phyloP scores from a whole-genome alignment of 2,329 filamentous ascomycete species.

The Colletotrichum neosansevieriae region DNA sequence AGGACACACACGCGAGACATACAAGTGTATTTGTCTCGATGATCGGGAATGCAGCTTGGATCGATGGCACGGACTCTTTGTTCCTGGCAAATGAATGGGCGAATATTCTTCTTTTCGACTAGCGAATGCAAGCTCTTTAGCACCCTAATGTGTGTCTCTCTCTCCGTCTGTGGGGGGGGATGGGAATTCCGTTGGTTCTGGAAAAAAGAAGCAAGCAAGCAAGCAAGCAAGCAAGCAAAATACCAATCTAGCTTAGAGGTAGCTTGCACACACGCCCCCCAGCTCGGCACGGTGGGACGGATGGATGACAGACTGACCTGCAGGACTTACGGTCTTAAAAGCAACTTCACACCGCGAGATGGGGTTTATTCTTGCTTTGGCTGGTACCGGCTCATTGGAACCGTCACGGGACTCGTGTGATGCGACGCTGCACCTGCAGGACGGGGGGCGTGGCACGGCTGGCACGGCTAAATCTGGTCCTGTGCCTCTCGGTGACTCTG shows the following conservation, averaged over 20 bases:
- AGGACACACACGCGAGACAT: conserved; percentile 5
- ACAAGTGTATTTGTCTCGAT: conserved; percentile 8
- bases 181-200: neutral
- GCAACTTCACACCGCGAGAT: conserved; percentile 11
- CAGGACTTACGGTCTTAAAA: neutral
- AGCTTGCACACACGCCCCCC: conserved; percentile 2
- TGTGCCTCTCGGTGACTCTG: conserved; percentile 13
- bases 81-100: neutral
- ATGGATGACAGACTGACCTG: neutral
- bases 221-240: neutral
- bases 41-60: conserved; percentile 21
- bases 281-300: conserved; percentile 1
- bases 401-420: conserved; percentile 32
- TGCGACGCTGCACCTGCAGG: conserved; percentile 37
- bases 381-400: conserved; percentile 31
- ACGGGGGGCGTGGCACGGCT: conserved; percentile 20
- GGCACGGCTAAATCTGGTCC: conserved; percentile 13
- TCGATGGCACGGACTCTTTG: conserved; percentile 33
- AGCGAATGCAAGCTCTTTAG: conserved; percentile 31
- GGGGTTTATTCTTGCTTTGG: neutral
- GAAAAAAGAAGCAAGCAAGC: neutral
- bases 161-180: conserved; percentile 12
- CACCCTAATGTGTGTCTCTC: conserved; percentile 13
- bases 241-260: neutral
- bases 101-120: neutral